Conservation (phyloP, 495 filamentous ascomycete species). For the Penicillium turbatum region DNA sequence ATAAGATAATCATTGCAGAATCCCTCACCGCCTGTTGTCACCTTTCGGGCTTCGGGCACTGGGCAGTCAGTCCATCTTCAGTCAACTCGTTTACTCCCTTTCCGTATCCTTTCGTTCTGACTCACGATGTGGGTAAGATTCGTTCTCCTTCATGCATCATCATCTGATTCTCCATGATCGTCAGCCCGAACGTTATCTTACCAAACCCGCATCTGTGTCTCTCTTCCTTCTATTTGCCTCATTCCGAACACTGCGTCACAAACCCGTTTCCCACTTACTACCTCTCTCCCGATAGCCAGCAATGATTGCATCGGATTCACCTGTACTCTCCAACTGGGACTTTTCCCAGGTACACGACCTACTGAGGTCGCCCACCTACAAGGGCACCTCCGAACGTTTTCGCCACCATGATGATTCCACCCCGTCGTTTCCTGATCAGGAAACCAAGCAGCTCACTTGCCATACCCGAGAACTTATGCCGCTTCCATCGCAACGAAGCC, state of each 20-base stretch:
- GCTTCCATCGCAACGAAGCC: conserved; percentile 2
- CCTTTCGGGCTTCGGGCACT: background rate
- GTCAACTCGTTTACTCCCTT: background rate
- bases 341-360: conserved; percentile 48
- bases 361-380: conserved; percentile 36
- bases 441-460: conserved; percentile 5
- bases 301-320: conserved; percentile 16
- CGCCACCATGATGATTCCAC: conserved; percentile 7
- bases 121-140: conserved; percentile 7
- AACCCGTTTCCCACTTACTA: background rate
- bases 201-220: background rate
- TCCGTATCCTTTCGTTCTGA: background rate
- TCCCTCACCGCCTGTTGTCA: conserved; percentile 13
- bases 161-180: background rate
- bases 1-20: conserved; percentile 6
- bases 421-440: conserved; percentile 2
- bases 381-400: conserved; percentile 9
- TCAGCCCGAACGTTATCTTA: background rate
- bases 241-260: background rate
- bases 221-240: background rate
- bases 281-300: conserved; percentile 7
- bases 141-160: background rate
- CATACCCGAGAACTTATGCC: background rate
- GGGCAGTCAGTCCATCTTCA: background rate
- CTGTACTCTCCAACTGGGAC: conserved; percentile 40